phyloP scores from a whole-genome alignment of 305 asterid species.

The Ajuga reptans region DNA sequence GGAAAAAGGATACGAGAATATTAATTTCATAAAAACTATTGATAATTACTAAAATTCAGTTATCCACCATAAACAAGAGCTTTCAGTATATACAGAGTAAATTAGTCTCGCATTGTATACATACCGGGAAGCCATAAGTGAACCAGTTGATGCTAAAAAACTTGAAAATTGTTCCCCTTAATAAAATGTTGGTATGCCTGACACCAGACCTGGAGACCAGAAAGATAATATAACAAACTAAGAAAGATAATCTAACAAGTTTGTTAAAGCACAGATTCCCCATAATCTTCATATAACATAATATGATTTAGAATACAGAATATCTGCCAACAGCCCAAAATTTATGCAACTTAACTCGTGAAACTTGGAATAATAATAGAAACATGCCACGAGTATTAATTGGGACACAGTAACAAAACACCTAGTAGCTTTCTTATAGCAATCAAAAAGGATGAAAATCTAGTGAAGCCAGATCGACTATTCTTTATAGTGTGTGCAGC shows the following conservation, averaged over 20 bases:
- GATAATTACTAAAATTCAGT: not conserved
- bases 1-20: slow-evolving; percentile 3
- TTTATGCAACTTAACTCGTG: not conserved
- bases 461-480: slow-evolving; percentile 7
- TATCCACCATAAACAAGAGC: slow-evolving; percentile 12
- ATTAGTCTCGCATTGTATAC: slow-evolving; percentile 22
- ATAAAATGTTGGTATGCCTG: slow-evolving; percentile 84
- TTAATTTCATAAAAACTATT: slow-evolving; percentile 2
- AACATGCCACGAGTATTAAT: not conserved
- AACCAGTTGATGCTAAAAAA: slow-evolving; percentile 94
- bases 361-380: not conserved
- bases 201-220: slow-evolving; percentile 78
- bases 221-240: not conserved
- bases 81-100: slow-evolving; percentile 10
- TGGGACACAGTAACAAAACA: not conserved
- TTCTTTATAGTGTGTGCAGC: not conserved
- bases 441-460: not conserved
- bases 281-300: slow-evolving; percentile 7
- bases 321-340: slow-evolving; percentile 5
- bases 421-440: not conserved
- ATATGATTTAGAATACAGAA: not conserved
- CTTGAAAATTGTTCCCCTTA: slow-evolving; percentile 79
- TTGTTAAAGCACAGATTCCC: slow-evolving; percentile 7
- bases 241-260: slow-evolving; percentile 11
- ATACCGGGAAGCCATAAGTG: slow-evolving; percentile 98